Evolutionary conservation across 2,329 filamentous ascomycete genomes (phyloP), one percentile per base, ranked within the genome.

Genomic region (Clathrospora elynae): DNA sequence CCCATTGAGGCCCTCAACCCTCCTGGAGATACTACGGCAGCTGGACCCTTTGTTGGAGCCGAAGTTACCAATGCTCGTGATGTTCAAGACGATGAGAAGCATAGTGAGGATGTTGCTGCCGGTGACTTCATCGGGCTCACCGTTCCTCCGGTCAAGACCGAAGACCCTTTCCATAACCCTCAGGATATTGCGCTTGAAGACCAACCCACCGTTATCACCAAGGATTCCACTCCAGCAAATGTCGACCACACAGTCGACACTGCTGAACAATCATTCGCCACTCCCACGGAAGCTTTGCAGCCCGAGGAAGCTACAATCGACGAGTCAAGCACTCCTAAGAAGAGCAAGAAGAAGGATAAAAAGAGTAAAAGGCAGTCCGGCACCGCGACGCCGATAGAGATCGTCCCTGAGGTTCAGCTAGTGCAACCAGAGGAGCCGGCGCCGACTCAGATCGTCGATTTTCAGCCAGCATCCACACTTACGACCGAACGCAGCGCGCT

Each of bases 301-400:
- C 4, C 25, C 5, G 36, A 38, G 13, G 36, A 35, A 11, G 22
- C 34, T n/a, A 14, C 20, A 4, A n/a, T 37, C 7, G 29, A 42
- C 4, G 34, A 49, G 29, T 37, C 33, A 3, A 46, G 12, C 14
- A 26, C 41, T 16, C 39, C 46, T 6, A 57, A 50, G 35, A 55
- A 51, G 25, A 45, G 50, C 37, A 58, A 58, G 22, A 67, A 68
- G 46, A 67, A 67, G 36, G 55, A 34, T n/a, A 66, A 66, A 48
- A 67, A 66, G 42, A 38, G 33, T 10, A 62, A 62, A 39, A 58
- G 59, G 35, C 48, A 56, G 34, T 51, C 56, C 17, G 32, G 42
- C 13, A 32, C 19, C 13, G 33, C 30, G 6, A 38, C 35, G 2
- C 38, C 52, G 3, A 9, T 42, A 13, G 49, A 51, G n/a, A 16